Base-by-base conservation (phyloP, 164 flowering plant genomes). In the Cinnamomum micranthum region DNA sequence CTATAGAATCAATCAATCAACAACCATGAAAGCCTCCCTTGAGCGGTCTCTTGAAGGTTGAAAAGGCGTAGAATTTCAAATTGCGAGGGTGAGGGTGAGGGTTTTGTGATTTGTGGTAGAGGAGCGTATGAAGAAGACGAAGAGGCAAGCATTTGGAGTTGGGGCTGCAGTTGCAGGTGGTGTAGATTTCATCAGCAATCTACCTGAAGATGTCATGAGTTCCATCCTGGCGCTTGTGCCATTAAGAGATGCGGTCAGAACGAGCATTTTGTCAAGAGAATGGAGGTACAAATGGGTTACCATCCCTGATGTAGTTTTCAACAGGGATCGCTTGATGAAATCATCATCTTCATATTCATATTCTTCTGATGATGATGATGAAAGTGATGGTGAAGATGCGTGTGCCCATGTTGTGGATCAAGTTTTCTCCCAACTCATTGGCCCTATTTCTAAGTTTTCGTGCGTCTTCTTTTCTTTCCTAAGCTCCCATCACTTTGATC, bases 221-320 rank as follows among this genome's bases (percentile, higher is more conserved):
- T 81, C 81, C 28, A 84, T 89, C 47, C 73, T 89, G 66, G 82
- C 81, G 2, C 78, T 68, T 67, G 72, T 88, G 80, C 71, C 93
- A 27, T 75, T 89, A 25, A 85, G 81, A 80, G 93, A 89, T 74
- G 87, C 86, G 2, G 88, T 86, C 7, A 81, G 88, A 75, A 89
- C 86, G 2, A 85, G 92, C 76, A 62, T 86, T n/a, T 77, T 89
- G 47, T 86, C 91, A 17, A 82, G 76, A 70, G 82, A 81, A 72
- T 89, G 91, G 93, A 83, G 88, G 72, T 86, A 81, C 81, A 87
- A 80, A 71, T 89, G 91, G 91, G 73, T 81, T 2, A 76, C 80
- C 50, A 55, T 86, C 50, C 85, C 89, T 13, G 51, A 72, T 64
- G 86, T 89, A 31, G 85, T 84, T 31, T 88, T 89, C 72, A 87